Base-by-base conservation (phyloP, 345 rosid genomes). In the Aquilaria sinensis region DNA sequence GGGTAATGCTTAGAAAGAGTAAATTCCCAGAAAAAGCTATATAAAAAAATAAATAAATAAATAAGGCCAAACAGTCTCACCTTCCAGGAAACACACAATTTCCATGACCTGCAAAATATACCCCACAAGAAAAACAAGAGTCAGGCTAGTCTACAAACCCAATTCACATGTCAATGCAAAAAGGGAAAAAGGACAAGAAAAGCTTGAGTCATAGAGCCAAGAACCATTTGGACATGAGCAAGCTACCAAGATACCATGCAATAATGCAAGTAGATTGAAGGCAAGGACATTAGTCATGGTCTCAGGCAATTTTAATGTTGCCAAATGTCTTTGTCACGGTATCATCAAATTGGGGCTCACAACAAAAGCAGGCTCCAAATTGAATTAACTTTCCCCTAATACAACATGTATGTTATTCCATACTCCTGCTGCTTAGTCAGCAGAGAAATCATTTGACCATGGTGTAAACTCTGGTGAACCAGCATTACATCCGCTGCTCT, bases 41-140 rank as follows among this genome's bases (percentile, higher is more conserved):
- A 4, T 64, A 60, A 6, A n/a, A n/a, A 31, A 51, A 10, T 33
- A 15, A 60, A 61, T 32, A 15, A 16, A 23, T 57, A 53, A 52
- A 15, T 57, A 29, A 58, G 47, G 47, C n/a, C 6, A 62, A 3
- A 31, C 12, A 47, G 63, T 46, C 80, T 72, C 75, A 93, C 98
- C 98, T 93, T 79, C 98, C 98, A 6, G 92, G 94, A 81, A 90
- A 93, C 70, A 79, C 74, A 83, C 98, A 93, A 80, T 79, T 83
- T 64, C 90, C 97, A 69, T 84, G 97, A 79, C 96, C 98, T 92
- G 84, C 60, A 76, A 69, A 23, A 63, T 8, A 65, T n/a, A 45
- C 52, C 56, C 60, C 66, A 58, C 58, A 74, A 64, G 12, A 51
- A 56, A 68, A 54, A 60, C 43, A 63, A 56, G 4, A 15, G 49